These are phyloP conservation scores for Russula sp. DNA, from an alignment of 768 basidiomycete species.

Conservation along the genomic window DNA sequence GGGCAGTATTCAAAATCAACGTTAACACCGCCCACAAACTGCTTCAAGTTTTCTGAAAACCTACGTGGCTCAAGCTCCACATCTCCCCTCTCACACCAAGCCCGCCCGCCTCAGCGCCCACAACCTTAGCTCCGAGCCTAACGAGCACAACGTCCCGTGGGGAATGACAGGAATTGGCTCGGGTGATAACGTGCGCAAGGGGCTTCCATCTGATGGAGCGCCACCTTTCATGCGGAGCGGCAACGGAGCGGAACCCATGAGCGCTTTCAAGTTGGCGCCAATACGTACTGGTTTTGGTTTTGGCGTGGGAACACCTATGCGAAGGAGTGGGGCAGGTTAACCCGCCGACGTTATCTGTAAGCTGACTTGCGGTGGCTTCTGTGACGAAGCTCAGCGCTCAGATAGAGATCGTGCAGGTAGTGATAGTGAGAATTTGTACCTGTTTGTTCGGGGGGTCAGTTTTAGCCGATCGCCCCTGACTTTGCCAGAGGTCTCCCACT, in stretches of 20 bases:
- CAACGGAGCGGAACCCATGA: slow-evolving; percentile 21
- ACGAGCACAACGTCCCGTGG: slow-evolving; percentile 21
- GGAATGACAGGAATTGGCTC: slow-evolving; percentile 14
- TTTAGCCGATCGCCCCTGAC: too few relatives aligned
- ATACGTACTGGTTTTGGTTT: slow-evolving; percentile 1
- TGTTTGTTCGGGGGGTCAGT: too few relatives aligned
- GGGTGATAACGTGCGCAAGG: slow-evolving; percentile 6
- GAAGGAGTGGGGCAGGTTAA: slow-evolving; percentile 27
- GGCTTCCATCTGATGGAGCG: slow-evolving; percentile 9
- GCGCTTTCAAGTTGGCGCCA: slow-evolving; percentile 8
- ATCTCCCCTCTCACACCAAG: slow-evolving; percentile 28
- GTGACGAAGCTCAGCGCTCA: slow-evolving; percentile 9
- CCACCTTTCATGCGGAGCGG: slow-evolving; percentile 23
- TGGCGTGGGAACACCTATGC: slow-evolving; percentile 9
- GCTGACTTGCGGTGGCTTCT: slow-evolving; percentile 15
- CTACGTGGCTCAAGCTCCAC: slow-evolving; percentile 31
- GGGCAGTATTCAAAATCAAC: background rate
- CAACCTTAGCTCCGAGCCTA: slow-evolving; percentile 22
- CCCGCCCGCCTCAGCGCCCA: slow-evolving; percentile 18
- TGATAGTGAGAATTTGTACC: too few relatives aligned
- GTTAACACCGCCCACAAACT: background rate
- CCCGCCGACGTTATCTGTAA: slow-evolving; percentile 22
- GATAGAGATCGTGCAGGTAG: too few relatives aligned
- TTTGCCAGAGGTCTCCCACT: too few relatives aligned
- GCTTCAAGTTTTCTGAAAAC: slow-evolving; percentile 1